Evolutionary conservation across 2,329 filamentous ascomycete genomes (phyloP).

Genomic region (Coniella lustricola): DNA sequence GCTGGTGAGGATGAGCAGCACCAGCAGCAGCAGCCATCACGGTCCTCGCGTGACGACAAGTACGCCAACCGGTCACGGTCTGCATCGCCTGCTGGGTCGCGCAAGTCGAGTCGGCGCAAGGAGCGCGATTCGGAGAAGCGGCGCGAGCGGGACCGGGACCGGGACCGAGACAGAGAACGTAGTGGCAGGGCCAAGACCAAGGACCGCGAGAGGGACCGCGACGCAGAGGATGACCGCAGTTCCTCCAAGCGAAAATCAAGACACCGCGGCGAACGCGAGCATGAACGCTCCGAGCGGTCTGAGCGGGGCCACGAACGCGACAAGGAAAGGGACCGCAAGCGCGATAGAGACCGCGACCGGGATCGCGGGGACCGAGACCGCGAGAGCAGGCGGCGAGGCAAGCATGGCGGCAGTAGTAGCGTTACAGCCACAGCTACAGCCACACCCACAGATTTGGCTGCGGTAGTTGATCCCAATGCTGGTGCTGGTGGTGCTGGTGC

Average conservation of each 20-base stretch:
- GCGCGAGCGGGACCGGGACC: conserved; percentile 21
- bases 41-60: conserved; percentile 15
- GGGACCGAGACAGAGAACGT: conserved; percentile 22
- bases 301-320: conserved; percentile 37
- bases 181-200: neutral
- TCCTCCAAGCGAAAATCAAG: neutral
- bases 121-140: conserved; percentile 19
- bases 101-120: conserved; percentile 15
- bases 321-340: conserved; percentile 30
- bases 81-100: conserved; percentile 17
- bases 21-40: conserved; percentile 12
- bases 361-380: conserved; percentile 6
- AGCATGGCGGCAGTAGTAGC: conserved; percentile 22
- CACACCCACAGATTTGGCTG: too few relatives aligned
- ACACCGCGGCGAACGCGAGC: conserved; percentile 16
- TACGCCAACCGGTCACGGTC: conserved; percentile 17
- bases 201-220: conserved; percentile 15
- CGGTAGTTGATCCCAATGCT: too few relatives aligned
- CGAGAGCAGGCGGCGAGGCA: conserved; percentile 30
- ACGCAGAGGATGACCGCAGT: conserved; percentile 13
- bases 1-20: conserved; percentile 12
- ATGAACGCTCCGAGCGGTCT: conserved; percentile 16
- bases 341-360: conserved; percentile 27
- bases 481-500: too few relatives aligned
- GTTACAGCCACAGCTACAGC: neutral